A percentile compares a stretch with the other conserved stretches of the same genome.
These are phyloP conservation scores for Ascochyta viciae-villosae DNA, from an alignment of 2,329 filamentous ascomycete species.

Conservation along the genomic window DNA sequence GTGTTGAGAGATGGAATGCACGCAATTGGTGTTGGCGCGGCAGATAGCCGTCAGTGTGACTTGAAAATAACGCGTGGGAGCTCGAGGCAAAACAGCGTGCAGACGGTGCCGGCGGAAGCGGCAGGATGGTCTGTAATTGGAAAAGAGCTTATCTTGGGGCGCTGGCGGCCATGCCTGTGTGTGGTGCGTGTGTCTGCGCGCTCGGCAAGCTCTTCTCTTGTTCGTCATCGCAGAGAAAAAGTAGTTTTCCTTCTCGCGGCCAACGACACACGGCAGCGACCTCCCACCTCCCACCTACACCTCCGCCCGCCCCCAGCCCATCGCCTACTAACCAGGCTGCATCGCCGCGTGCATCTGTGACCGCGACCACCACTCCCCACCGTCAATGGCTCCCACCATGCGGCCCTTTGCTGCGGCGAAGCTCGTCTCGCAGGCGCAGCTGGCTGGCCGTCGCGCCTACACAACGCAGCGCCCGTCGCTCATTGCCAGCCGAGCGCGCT, in stretches of 20 bases:
- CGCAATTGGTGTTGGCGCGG: background rate
- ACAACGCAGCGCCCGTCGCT: slow-evolving; percentile 44
- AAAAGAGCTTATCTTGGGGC: slow-evolving; percentile 14
- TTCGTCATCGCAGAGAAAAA: slow-evolving; percentile 43
- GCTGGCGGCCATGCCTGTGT: slow-evolving; percentile 5
- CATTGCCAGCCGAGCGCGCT: slow-evolving; percentile 44
- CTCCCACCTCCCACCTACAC: background rate
- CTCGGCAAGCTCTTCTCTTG: slow-evolving; percentile 10
- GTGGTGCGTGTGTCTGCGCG: background rate
- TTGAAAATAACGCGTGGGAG: background rate
- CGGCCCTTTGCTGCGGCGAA: slow-evolving; percentile 44
- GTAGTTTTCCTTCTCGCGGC: slow-evolving; percentile 15
- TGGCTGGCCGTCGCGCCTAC: slow-evolving; percentile 46
- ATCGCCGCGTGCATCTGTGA: slow-evolving; percentile 13
- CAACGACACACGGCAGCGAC: background rate
- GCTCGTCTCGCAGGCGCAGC: slow-evolving; percentile 41
- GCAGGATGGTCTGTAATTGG: slow-evolving; percentile 10
- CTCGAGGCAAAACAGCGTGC: background rate
- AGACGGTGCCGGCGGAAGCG: slow-evolving; percentile 1
- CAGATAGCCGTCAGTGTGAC: background rate
- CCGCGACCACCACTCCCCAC: background rate
- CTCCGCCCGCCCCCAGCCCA: background rate
- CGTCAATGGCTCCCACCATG: slow-evolving; percentile 47
- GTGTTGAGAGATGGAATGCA: background rate
- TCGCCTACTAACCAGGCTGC: slow-evolving; percentile 4